Conservation (phyloP, 805 yeast genomes). For the Sporopachydermia quercuum region DNA sequence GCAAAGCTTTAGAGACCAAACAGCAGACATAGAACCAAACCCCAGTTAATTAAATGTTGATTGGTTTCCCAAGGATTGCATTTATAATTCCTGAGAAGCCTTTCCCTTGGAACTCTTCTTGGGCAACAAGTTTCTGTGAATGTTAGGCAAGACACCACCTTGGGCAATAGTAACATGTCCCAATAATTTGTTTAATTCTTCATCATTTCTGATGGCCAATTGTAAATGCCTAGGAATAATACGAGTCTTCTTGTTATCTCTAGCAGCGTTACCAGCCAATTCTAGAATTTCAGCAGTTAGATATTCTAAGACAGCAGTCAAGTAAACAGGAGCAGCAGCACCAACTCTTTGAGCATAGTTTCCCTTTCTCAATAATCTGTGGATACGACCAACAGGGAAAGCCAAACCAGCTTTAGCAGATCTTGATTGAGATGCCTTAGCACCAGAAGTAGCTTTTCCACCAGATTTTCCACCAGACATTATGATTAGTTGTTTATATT, state of each 20-base stretch:
- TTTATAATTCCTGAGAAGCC: slow-evolving; percentile 53
- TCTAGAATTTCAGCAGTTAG: slow-evolving; percentile 96
- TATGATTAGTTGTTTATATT: slow-evolving; percentile 14
- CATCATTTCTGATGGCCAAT: slow-evolving; percentile 97
- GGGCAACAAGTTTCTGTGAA: slow-evolving; percentile 84
- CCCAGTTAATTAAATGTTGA: slow-evolving; percentile 11
- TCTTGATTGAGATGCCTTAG: slow-evolving; percentile 94
- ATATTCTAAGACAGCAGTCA: slow-evolving; percentile 93
- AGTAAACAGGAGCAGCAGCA: slow-evolving; percentile 98
- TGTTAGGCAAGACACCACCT: slow-evolving; percentile 99
- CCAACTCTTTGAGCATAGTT: slow-evolving; percentile 98
- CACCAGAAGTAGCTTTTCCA: slow-evolving; percentile 89
- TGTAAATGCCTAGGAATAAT: slow-evolving; percentile 97
- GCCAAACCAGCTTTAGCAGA: slow-evolving; percentile 97
- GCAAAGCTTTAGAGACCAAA: slow-evolving; percentile 18
- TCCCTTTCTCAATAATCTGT: slow-evolving; percentile 91
- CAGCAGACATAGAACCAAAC: slow-evolving; percentile 12
- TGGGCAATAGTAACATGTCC: slow-evolving; percentile 93
- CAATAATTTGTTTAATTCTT: slow-evolving; percentile 89
- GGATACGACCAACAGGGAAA: slow-evolving; percentile 99
- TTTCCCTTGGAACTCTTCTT: slow-evolving; percentile 51
- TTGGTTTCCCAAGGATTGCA: slow-evolving; percentile 9
- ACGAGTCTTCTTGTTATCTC: slow-evolving; percentile 98
- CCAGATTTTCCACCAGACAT: slow-evolving; percentile 79
- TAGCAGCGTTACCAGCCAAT: slow-evolving; percentile 97